A percentile compares a stretch with the other conserved stretches of the same genome.
Conservation (phyloP, 164 flowering plant species). For the Cinnamomum micranthum region DNA sequence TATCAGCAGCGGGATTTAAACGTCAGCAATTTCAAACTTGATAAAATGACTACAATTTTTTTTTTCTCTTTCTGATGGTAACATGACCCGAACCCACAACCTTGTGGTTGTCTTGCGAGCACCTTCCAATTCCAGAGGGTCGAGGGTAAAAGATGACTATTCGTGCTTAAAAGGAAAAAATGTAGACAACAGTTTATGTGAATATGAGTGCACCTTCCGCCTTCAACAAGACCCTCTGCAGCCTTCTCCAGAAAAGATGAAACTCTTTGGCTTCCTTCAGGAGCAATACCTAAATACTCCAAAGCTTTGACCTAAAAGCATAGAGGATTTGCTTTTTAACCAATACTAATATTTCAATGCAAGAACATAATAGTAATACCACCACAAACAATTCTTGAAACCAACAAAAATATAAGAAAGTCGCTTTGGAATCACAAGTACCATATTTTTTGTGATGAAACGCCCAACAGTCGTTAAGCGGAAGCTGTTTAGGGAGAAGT, state of each 20-base stretch:
- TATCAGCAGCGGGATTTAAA: no score
- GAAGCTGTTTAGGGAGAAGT: slow-evolving; percentile 74
- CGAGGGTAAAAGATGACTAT: no score
- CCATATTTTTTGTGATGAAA: slow-evolving; percentile 83
- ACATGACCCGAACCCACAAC: no score
- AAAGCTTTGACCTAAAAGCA: slow-evolving; percentile 64
- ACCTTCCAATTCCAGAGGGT: no score
- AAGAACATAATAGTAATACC: neutral
- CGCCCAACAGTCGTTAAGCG: slow-evolving; percentile 79
- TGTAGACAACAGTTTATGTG: no score
- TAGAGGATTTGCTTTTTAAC: neutral
- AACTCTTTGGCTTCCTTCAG: slow-evolving; percentile 91
- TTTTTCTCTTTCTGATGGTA: no score
- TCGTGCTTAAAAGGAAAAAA: no score
- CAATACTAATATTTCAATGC: neutral
- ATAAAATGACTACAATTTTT: no score
- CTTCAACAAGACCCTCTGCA: slow-evolving; percentile 87
- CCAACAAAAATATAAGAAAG: neutral
- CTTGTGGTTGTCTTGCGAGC: no score
- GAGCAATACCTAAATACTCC: slow-evolving; percentile 78
- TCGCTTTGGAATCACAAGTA: slow-evolving; percentile 18
- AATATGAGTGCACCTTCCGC: slow-evolving; percentile 65
- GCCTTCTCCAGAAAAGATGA: slow-evolving; percentile 88
- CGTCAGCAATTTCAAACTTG: no score
- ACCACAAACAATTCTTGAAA: neutral